Evolutionary conservation across 768 basidiomycete genomes (phyloP).

Genomic region (Fomitopsis serialis): DNA sequence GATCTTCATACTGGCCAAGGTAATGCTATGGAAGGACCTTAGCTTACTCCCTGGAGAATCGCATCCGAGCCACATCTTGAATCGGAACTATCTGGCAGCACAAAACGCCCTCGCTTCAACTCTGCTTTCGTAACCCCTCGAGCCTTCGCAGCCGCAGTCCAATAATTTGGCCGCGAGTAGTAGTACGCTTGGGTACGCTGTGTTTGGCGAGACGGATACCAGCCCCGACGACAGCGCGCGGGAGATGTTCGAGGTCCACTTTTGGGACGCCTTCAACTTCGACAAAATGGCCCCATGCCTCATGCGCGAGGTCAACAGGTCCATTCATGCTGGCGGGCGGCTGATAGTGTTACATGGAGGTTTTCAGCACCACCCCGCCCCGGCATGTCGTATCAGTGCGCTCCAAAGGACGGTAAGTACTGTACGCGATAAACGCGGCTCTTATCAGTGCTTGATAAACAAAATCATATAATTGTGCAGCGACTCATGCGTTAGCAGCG

Average conservation of each 20-base stretch:
- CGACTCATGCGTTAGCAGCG: slow-evolving; percentile 30
- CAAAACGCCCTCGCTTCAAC: too few species aligned
- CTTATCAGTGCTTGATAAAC: background rate
- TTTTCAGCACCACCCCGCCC: slow-evolving; percentile 25
- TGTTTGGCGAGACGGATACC: slow-evolving; percentile 22
- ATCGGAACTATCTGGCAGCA: too few species aligned
- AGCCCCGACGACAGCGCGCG: slow-evolving; percentile 22
- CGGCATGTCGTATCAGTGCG: slow-evolving; percentile 19
- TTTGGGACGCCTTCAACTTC: slow-evolving; percentile 25
- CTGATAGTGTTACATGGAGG: slow-evolving; percentile 34
- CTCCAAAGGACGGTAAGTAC: slow-evolving; percentile 13
- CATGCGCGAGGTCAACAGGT: slow-evolving; percentile 24
- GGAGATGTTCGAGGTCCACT: slow-evolving; percentile 26
- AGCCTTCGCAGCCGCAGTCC: slow-evolving; percentile 17
- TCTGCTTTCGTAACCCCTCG: too few species aligned
- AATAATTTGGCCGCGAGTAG: slow-evolving; percentile 27
- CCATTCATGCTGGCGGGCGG: slow-evolving; percentile 24
- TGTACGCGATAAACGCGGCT: too few species aligned
- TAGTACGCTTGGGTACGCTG: slow-evolving; percentile 26
- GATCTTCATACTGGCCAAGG: too few species aligned
- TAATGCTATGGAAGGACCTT: too few species aligned
- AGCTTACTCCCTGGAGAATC: too few species aligned
- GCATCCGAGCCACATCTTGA: too few species aligned
- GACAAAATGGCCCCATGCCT: slow-evolving; percentile 21
- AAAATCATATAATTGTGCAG: slow-evolving; percentile 21